These are phyloP conservation scores for Narthecium ossifragum DNA, from an alignment of 106 monocot genomes.

Conservation along the genomic window DNA sequence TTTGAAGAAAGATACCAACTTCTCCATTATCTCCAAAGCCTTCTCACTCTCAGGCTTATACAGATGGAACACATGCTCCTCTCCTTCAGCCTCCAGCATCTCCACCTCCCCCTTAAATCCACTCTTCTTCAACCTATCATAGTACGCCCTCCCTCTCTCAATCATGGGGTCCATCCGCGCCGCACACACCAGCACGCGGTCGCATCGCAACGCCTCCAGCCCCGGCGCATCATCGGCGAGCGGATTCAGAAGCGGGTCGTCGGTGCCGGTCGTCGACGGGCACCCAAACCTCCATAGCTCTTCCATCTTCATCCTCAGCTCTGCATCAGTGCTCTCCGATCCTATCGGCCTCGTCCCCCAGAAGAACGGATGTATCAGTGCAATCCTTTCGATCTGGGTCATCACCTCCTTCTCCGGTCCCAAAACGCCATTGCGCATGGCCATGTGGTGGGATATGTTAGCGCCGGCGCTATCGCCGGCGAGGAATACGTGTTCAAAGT, in stretches of 20 bases:
- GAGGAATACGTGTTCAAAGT: no score
- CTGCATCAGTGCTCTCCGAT: background rate
- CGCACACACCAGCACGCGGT: slow-evolving; percentile 16
- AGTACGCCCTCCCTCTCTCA: slow-evolving; percentile 15
- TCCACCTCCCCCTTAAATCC: slow-evolving; percentile 27
- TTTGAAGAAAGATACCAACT: slow-evolving; percentile 13
- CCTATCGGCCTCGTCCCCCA: background rate
- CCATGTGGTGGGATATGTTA: no score
- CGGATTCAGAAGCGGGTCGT: slow-evolving; percentile 22
- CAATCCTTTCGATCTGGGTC: no score
- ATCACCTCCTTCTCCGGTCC: no score
- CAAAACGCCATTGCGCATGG: no score
- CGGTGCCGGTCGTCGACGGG: background rate
- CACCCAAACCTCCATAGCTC: no score
- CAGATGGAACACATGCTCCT: slow-evolving; percentile 29
- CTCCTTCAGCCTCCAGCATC: slow-evolving; percentile 16
- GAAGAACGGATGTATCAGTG: no score
- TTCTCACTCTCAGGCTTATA: slow-evolving; percentile 9
- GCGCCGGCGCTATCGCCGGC: no score
- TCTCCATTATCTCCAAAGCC: slow-evolving; percentile 15
- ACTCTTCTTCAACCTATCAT: slow-evolving; percentile 18
- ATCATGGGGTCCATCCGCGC: slow-evolving; percentile 22
- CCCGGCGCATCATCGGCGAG: slow-evolving; percentile 13
- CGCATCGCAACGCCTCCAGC: slow-evolving; percentile 16
- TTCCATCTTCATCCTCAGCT: no score